Evolutionary conservation across 75 land plant genomes (phyloP), one percentile per base, ranked within the genome.

Genomic region (Sequoiadendron giganteum): DNA sequence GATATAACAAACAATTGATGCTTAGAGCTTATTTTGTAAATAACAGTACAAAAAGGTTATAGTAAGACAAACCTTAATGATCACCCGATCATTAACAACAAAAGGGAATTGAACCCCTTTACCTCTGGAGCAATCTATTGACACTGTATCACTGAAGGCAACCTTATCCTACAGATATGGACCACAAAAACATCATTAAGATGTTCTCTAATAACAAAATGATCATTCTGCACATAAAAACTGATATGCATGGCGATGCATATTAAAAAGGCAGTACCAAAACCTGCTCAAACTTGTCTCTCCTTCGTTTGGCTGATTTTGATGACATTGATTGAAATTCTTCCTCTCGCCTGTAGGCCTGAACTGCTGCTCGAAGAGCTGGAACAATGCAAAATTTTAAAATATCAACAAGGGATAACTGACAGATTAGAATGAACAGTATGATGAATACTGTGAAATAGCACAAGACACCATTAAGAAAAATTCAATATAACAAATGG

Each of bases 41-140:
- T 19, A 65, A 65, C 70, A 65, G 9, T 75, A 28, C 18, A 32
- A 38, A 19, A 77, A 80, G 34, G 49, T 10, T 48, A 88, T 32
- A 54, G 48, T 36, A 15, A 38, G 14, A 56, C 25, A 47, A 86
- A 97, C 99, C 96, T 95, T 96, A 79, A 97, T 97, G 42, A 97
- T 89, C 21, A 97, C 99, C n/a, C 93, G 87, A 81, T 97, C 99
- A 90, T 93, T 93, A 65, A 97, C 97, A 82, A 88, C 94, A 93
- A 95, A 97, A 34, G 99, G 99, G 91, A 96, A 97, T 83, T 96
- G 99, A 88, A 97, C 97, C 47, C 97, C 99, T 93, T 94, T 94
- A 34, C 90, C 89, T 82, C 98, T 92, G 34, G 91, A 88, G 87
- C 73, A 40, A 70, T 95, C 96, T 75, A 91, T 49, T 15, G 86